A percentile compares a stretch with the other conserved stretches of the same genome.
These are phyloP conservation scores for Fagus crenata DNA, from an alignment of 306 rosid species.

Conservation along the genomic window DNA sequence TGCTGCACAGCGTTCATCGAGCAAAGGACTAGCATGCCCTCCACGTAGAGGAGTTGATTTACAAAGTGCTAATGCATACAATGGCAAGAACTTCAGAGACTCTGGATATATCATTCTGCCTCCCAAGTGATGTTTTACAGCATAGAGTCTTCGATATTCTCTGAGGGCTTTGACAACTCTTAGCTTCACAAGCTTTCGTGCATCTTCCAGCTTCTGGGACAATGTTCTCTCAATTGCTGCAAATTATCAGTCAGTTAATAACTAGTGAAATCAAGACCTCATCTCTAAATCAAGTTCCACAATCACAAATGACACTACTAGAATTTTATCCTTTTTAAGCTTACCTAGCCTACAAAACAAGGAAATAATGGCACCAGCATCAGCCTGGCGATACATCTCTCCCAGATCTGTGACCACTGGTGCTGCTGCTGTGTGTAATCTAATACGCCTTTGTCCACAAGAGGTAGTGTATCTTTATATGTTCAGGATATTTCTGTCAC, in stretches of 20 bases:
- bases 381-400: conserved; percentile 93
- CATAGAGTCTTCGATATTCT: conserved; percentile 86
- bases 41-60: conserved; percentile 90
- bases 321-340: conserved; percentile 23
- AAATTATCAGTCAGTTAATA: conserved; percentile 34
- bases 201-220: conserved; percentile 89
- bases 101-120: conserved; percentile 96
- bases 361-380: conserved; percentile 84
- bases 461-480: conserved; percentile 86
- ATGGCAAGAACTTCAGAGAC: conserved; percentile 69
- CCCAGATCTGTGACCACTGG: conserved; percentile 91
- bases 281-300: conserved; percentile 22
- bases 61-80: conserved; percentile 88
- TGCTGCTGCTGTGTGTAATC: conserved; percentile 92
- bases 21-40: conserved; percentile 69
- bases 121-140: conserved; percentile 92
- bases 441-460: conserved; percentile 98
- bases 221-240: conserved; percentile 92
- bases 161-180: conserved; percentile 81
- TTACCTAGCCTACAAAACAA: conserved; percentile 86
- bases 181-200: conserved; percentile 73
- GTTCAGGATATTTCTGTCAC: conserved; percentile 49
- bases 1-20: conserved; percentile 91
- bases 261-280: no score
- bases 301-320: conserved; percentile 19